Base-by-base conservation (phyloP, 2,329 filamentous ascomycete genomes). In the Aspergillus aculeatinus region DNA sequence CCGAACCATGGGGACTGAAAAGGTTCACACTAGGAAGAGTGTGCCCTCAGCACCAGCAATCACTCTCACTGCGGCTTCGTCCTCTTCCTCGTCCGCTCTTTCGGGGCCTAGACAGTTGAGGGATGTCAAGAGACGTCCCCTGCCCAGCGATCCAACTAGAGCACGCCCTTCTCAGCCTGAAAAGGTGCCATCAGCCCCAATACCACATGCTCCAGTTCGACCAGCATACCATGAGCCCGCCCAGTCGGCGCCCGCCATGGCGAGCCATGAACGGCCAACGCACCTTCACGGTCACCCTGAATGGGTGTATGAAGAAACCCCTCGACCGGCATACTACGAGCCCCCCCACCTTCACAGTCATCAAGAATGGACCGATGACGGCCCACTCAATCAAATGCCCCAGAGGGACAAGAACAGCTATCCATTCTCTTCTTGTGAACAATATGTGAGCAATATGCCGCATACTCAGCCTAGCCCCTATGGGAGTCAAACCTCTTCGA, bases 81-180 rank as follows among this genome's bases (percentile, higher is more conserved):
- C 39, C 3, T 19, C 39, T 19, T 44, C 39, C 6, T 69, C 62
- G 9, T 72, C 74, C 6, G 67, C 68, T 6, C 62, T 77, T 14
- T 75, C 77, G 21, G 76, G 75, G 48, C 83, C 80, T 60, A 84
- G 83, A 52, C 80, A 83, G 66, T 80, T 82, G 66, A 83, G 85
- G 27, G 83, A 86, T 50, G 86, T 96, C 50, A 96, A 94, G 80
- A 85, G 94, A 66, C 85, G 94, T 35, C 94, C 94, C 21, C 79
- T 97, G 44, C 93, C 94, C 0, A 88, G 86, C 1, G 91, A 95
- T 72, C 91, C 33, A 35, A 35, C 33, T 35, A 35, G 33, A 35
- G 12, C 33, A 35, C 33, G 33, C 14, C 33, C 33, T 35, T 35
- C 33, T 16, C 14, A 35, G 4, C 12, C 33, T 16, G 33, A 35